Conservation (phyloP, 768 basidiomycete genomes). For the Clavaria fumosa region DNA sequence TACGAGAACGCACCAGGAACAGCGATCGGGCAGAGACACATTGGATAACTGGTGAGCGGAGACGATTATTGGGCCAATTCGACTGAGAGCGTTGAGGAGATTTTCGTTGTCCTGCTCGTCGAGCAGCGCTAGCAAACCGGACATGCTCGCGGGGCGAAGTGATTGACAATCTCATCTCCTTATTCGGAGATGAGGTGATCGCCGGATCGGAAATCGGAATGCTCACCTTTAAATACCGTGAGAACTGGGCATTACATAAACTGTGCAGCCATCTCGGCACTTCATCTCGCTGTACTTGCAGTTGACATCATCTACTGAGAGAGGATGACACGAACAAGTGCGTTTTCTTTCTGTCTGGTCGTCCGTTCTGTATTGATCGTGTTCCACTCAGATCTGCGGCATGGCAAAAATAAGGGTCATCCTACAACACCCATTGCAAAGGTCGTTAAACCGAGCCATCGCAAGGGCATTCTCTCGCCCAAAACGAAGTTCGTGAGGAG, state of each 20-base stretch:
- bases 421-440: constrained; percentile 76
- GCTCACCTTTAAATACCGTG: too few relatives aligned
- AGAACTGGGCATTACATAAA: too few relatives aligned
- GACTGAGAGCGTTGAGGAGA: constrained; percentile 6
- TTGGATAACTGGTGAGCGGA: background rate
- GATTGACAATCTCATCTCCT: too few relatives aligned
- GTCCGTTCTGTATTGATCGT: constrained; percentile 4
- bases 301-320: too few relatives aligned
- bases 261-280: too few relatives aligned
- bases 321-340: constrained; percentile 1
- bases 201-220: too few relatives aligned
- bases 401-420: constrained; percentile 78
- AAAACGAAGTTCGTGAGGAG: constrained; percentile 91
- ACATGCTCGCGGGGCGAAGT: too few relatives aligned
- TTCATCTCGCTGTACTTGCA: too few relatives aligned
- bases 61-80: constrained; percentile 9
- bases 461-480: constrained; percentile 81
- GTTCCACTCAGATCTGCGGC: constrained; percentile 50
- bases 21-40: constrained; percentile 4
- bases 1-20: constrained; percentile 12
- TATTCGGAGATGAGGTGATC: too few relatives aligned
- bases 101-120: constrained; percentile 6
- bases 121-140: constrained; percentile 9
- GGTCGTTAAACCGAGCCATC: constrained; percentile 64
- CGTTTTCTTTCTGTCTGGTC: background rate